Percentiles rank a stretch among this genome's conserved stretches.
Evolutionary conservation across 2,329 filamentous ascomycete species (phyloP).

Genomic region (Bipolaris oryzae): DNA sequence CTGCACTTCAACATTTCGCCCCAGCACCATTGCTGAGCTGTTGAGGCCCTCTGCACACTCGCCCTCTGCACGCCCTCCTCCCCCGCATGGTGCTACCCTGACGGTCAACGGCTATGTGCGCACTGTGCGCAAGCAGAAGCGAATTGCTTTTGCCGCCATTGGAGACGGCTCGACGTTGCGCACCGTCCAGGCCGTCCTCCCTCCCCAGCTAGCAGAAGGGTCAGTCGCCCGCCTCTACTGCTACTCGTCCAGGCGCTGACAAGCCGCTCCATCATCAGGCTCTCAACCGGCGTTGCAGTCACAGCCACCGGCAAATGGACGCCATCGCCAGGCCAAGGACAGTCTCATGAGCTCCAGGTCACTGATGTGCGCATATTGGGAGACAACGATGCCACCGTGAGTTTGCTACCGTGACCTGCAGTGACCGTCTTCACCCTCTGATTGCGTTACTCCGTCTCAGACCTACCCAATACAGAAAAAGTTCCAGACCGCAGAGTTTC

Average conservation of each 20-base stretch:
- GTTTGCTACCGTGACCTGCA: constrained; percentile 38
- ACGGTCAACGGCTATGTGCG: constrained; percentile 78
- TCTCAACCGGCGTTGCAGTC: constrained; percentile 82
- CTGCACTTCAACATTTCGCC: constrained; percentile 38
- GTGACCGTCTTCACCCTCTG: constrained; percentile 18
- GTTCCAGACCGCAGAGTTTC: constrained; percentile 86
- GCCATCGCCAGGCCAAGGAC: constrained; percentile 69
- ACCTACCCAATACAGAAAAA: constrained; percentile 96
- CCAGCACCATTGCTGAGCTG: constrained; percentile 53
- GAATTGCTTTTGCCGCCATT: constrained; percentile 79
- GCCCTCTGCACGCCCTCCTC: constrained; percentile 55
- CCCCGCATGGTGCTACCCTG: constrained; percentile 33
- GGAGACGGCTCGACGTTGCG: constrained; percentile 84
- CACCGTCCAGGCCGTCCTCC: constrained; percentile 80
- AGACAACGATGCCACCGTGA: constrained; percentile 77
- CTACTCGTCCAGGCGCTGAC: constrained; percentile 22
- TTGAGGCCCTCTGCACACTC: constrained; percentile 59
- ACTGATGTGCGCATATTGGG: constrained; percentile 73
- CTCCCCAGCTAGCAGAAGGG: constrained; percentile 73
- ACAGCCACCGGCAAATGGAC: constrained; percentile 79
- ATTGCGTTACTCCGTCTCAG: constrained; percentile 54
- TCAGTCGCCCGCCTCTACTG: constrained; percentile 54
- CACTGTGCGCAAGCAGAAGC: constrained; percentile 86
- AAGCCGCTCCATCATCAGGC: constrained; percentile 60
- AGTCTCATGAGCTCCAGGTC: constrained; percentile 82